Evolutionary conservation across 2,329 filamentous ascomycete species (phyloP), one percentile per base, ranked within the genome.

Genomic region (Fusarium illudens): DNA sequence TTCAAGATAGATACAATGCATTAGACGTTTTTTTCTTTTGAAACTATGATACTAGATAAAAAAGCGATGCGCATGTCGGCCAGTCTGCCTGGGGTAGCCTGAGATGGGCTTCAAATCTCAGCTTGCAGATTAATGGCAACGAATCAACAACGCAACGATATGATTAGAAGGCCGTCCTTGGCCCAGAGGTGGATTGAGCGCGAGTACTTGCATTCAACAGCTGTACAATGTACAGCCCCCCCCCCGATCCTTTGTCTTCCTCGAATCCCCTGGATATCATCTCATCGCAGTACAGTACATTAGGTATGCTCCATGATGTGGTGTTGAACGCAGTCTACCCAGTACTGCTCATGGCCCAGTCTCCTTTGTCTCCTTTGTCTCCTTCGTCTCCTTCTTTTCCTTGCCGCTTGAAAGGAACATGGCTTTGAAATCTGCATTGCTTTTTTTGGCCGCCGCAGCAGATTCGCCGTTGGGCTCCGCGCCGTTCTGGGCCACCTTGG

Each of bases 361-460:
- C 25, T 58, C 52, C 22, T 60, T 48, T 10, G 9, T 42, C 10
- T 63, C 30, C 17, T 50, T 37, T 22, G 48, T 54, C 15, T 55
- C 22, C n/a, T 10, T n/a, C 12, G 46, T 22, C 15, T 10, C 34
- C 36, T 51, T 46, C 17, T 34, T 33, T 19, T 67, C 57, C 42
- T 73, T 60, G 25, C 60, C 64, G 19, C 72, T 67, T 13, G 71
- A 70, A 8, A 85, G 70, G 55, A 86, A 82, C 73, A 86, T 77
- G n/a, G 84, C 83, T 75, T 84, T 87, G 69, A 88, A 88, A 71
- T 88, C 86, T 3, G 84, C 84, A 75, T 88, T 88, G 71, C 81
- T 87, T 78, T 85, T 87, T 68, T 75, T 76, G 17, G 76, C 70
- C 50, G 77, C 73, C 25, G 76, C 70, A 51, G 77, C 58, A 44